Evolutionary conservation across 257 asterid genomes (phyloP), one percentile per base, ranked within the genome.

Genomic region (Oldenlandia corymbosa): DNA sequence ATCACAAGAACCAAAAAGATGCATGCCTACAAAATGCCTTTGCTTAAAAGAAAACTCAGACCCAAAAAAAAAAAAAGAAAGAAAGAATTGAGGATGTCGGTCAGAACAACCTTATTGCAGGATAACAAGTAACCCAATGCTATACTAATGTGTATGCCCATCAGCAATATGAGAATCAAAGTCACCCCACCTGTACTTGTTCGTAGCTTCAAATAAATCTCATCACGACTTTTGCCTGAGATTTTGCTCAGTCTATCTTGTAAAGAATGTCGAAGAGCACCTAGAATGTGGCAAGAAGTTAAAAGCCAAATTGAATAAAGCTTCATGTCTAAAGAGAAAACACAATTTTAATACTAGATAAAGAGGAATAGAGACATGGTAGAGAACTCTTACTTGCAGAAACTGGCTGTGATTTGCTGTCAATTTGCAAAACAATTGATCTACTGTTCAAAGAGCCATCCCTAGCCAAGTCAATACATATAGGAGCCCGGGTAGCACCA

Each of bases 401-500:
- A 66, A 90, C 97, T 45, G 64, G 86, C 68, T 92, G 95, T 28
- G 95, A 81, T 85, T 90, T 92, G 84, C 95, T 92, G 73, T 92
- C 97, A 57, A 92, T 87, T 84, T 85, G 97, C 83, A 92, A 75
- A 70, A 87, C 65, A 60, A 92, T 92, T 28, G 96, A 85, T 77
- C 69, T 92, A 87, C 84, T 85, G 83, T 90, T 89, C 70, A 92
- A 79, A 4, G 96, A 88, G 71, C 85, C 74, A 71, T 87, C 97
- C 80, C 94, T 73, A 48, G 80, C 76, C 79, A 92, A 78, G 74
- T 92, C 99, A 64, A 92, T 78, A 74, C 95, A 84, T 75, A 92
- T 92, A 59, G 99, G 95, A 75, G 99, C 95, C 46, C 99, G 99
- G 48, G 99, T 92, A 61, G 97, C 99, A 36, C 99, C 99, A 66